Evolutionary conservation across 306 rosid genomes (phyloP), one percentile per base, ranked within the genome.

Genomic region (Prunus mongolica): DNA sequence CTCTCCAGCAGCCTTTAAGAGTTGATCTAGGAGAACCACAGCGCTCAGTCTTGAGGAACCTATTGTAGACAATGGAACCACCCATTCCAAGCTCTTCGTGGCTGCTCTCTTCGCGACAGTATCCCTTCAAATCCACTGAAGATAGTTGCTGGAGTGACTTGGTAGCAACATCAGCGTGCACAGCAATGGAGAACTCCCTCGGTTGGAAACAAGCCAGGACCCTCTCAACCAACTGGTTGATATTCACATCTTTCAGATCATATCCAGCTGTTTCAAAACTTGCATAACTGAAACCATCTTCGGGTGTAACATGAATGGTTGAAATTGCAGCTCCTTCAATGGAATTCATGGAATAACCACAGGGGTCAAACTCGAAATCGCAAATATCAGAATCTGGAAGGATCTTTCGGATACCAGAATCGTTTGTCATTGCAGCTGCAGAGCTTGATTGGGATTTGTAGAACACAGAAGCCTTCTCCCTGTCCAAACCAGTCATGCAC

Each of bases 401-500:
- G 76, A 89, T 89, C 34, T 78, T 82, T 81, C 90, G 83, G 18
- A 89, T 89, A 45, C 91, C 94, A 69, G 94, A 89, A 41, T 84
- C 72, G 1, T 38, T 71, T 2, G 94, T 89, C 94, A 89, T 87
- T 14, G 12, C 6, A 24, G 90, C 85, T 1, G 89, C 91, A 12
- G 86, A 84, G 74, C 71, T 78, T 3, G 82, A 78, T 58, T 77
- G 82, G 0, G 82, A 73, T 71, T 89, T 87, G 84, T 27, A 89
- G 79, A 89, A 89, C 30, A 89, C 90, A 1, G 30, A 68, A 20
- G 94, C 66, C 76, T 84, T 89, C 38, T 69, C 86, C 46, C 73
- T 80, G 71, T 87, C 91, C 69, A 89, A 46, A 50, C 91, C 90
- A 54, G 91, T 89, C 94, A 89, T 86, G 81, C 94, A 89, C 90